Conservation (phyloP, 345 rosid genomes). For the Linum usitatissimum region DNA sequence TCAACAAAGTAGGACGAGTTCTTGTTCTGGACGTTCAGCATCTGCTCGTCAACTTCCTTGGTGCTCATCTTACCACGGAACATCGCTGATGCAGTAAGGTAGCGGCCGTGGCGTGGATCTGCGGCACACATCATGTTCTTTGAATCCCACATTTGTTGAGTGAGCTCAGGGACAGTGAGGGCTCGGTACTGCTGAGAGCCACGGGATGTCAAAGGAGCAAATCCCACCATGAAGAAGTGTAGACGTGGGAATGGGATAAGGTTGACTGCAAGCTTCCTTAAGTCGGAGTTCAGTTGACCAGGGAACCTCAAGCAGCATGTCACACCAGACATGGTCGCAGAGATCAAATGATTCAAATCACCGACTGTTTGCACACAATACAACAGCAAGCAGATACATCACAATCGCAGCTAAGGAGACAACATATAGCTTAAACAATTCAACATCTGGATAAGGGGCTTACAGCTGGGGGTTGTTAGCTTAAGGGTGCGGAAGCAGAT, state of each 20-base stretch:
- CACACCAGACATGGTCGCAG: neutral
- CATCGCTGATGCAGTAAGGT: neutral
- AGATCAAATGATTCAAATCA: constrained; percentile 1
- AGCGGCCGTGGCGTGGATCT: no score
- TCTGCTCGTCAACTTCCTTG: neutral
- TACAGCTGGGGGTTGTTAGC: neutral
- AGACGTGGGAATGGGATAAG: neutral
- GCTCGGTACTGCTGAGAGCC: constrained; percentile 2
- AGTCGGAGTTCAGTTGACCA: constrained; percentile 1
- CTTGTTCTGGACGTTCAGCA: neutral
- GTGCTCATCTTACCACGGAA: constrained; percentile 3
- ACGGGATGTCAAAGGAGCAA: neutral
- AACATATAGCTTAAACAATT: neutral
- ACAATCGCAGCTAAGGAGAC: neutral
- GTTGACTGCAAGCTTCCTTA: neutral
- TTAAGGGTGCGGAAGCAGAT: constrained; percentile 1
- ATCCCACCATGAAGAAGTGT: constrained; percentile 3
- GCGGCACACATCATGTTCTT: no score
- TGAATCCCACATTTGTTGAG: no score
- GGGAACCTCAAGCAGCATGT: constrained; percentile 4
- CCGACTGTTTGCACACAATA: neutral
- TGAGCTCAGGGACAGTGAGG: neutral
- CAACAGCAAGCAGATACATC: neutral
- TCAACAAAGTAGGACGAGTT: neutral
- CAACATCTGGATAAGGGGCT: neutral